phyloP scores from a whole-genome alignment of 2,329 filamentous ascomycete genomes.

The Aureobasidium sp. region DNA sequence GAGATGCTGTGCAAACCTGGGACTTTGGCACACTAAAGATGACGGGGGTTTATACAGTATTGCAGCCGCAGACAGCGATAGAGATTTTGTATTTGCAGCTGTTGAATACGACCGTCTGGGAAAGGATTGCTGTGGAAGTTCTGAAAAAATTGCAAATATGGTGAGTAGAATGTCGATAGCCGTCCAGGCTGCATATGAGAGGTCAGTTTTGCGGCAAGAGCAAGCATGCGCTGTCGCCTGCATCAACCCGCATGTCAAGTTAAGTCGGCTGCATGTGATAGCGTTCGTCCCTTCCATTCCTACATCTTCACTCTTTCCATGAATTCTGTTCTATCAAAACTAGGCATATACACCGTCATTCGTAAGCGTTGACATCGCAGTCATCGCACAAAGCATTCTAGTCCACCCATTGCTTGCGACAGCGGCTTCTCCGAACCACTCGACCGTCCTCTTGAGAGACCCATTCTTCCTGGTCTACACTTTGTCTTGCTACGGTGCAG shows the following conservation, averaged over 20 bases:
- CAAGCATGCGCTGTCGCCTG: conserved; percentile 4
- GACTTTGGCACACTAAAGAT: not conserved
- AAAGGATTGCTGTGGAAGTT: not conserved
- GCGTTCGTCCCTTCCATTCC: not conserved
- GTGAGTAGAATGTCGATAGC: not conserved
- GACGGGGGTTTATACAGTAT: not conserved
- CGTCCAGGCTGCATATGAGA: not conserved
- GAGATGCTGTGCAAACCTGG: not conserved
- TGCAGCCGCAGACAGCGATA: not conserved
- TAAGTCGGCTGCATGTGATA: not conserved
- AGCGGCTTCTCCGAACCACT: not conserved
- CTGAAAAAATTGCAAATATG: not conserved
- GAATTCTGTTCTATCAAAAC: not conserved
- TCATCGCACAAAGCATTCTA: not conserved
- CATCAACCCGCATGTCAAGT: not conserved
- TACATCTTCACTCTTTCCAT: not conserved
- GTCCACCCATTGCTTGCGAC: not conserved
- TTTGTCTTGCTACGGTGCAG: not conserved
- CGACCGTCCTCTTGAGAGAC: not conserved
- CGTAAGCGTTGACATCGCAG: not conserved
- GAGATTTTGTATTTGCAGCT: not conserved
- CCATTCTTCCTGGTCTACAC: not conserved
- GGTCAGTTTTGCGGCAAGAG: conserved; percentile 1
- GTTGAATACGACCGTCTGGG: not conserved
- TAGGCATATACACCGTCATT: not conserved